Percentiles rank a stretch among this genome's conserved stretches.
These are phyloP conservation scores for Epichloe sp. DNA, from an alignment of 2,329 filamentous ascomycete genomes.

Conservation along the genomic window DNA sequence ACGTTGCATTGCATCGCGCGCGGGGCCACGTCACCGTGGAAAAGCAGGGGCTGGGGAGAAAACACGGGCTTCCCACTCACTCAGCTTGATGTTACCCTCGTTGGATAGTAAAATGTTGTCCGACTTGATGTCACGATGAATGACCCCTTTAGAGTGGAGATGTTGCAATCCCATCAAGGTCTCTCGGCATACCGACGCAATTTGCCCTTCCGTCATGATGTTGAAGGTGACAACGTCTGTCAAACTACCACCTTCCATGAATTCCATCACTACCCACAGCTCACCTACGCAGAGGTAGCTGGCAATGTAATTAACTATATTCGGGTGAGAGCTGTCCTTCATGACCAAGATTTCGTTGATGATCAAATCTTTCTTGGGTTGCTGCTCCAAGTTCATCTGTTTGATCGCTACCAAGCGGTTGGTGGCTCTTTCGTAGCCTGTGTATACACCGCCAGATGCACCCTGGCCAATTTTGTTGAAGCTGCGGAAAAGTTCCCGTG, in stretches of 20 bases:
- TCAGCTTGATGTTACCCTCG: constrained; percentile 95
- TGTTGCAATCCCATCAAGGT: constrained; percentile 86
- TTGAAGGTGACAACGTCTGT: constrained; percentile 99
- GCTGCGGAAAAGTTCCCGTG: constrained; percentile 72
- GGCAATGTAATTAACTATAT: constrained; percentile 99
- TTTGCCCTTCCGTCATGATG: constrained; percentile 97
- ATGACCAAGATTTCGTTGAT: constrained; percentile 99
- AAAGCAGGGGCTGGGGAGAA: neutral
- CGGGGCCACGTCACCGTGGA: no score
- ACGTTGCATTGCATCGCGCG: no score
- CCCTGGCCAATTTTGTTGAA: constrained; percentile 95
- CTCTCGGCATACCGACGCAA: constrained; percentile 89
- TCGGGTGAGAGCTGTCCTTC: constrained; percentile 97
- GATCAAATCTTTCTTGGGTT: constrained; percentile 97
- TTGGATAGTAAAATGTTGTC: constrained; percentile 92
- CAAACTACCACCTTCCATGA: constrained; percentile 95
- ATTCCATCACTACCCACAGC: constrained; percentile 99
- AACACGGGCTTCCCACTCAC: constrained; percentile 37
- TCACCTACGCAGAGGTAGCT: constrained; percentile 84
- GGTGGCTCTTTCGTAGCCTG: constrained; percentile 69
- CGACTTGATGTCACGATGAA: constrained; percentile 97
- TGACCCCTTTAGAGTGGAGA: constrained; percentile 92
- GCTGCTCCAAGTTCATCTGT: constrained; percentile 98
- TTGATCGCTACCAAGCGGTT: constrained; percentile 95
- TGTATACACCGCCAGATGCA: constrained; percentile 90